A percentile compares a stretch with the other conserved stretches of the same genome.
These are phyloP conservation scores for Marasmius sp. DNA, from an alignment of 1,284 basidiomycete species.

Conservation along the genomic window DNA sequence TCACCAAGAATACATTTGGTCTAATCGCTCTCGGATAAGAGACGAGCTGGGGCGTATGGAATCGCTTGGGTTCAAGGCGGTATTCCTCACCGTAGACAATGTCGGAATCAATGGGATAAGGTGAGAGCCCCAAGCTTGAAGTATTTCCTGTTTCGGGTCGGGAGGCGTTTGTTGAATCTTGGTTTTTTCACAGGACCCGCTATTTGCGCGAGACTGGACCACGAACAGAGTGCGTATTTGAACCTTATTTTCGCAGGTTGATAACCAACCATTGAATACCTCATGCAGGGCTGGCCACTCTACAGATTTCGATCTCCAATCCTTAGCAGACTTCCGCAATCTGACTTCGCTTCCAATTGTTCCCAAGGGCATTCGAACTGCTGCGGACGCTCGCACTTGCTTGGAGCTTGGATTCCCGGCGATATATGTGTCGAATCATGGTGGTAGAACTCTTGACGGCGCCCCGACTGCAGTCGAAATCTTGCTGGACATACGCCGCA, in stretches of 20 bases:
- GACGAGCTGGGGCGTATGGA: constrained; percentile 26
- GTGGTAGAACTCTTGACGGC: constrained; percentile 35
- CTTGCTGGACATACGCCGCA: constrained; percentile 29
- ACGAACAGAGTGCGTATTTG: constrained; percentile 5
- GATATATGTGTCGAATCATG: constrained; percentile 35
- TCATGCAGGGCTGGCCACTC: constrained; percentile 20
- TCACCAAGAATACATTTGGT: constrained; percentile 29
- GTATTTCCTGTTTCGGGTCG: too few relatives aligned
- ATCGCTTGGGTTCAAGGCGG: constrained; percentile 27
- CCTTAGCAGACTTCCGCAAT: constrained; percentile 25
- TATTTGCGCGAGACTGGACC: constrained; percentile 5
- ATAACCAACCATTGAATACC: neutral
- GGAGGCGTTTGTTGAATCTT: neutral
- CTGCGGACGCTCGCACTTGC: constrained; percentile 31
- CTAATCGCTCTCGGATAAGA: constrained; percentile 19
- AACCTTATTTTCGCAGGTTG: neutral
- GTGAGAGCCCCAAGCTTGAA: neutral
- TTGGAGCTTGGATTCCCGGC: constrained; percentile 32
- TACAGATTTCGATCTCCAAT: constrained; percentile 20
- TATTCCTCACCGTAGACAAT: constrained; percentile 33
- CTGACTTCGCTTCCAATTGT: constrained; percentile 26
- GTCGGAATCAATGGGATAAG: constrained; percentile 27
- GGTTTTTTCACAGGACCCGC: neutral
- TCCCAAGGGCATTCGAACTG: constrained; percentile 30
- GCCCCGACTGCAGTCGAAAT: constrained; percentile 31